Percentiles rank a stretch among this genome's conserved stretches.
Conservation (phyloP, 495 filamentous ascomycete genomes). For the Penicillium egyptiacum region DNA sequence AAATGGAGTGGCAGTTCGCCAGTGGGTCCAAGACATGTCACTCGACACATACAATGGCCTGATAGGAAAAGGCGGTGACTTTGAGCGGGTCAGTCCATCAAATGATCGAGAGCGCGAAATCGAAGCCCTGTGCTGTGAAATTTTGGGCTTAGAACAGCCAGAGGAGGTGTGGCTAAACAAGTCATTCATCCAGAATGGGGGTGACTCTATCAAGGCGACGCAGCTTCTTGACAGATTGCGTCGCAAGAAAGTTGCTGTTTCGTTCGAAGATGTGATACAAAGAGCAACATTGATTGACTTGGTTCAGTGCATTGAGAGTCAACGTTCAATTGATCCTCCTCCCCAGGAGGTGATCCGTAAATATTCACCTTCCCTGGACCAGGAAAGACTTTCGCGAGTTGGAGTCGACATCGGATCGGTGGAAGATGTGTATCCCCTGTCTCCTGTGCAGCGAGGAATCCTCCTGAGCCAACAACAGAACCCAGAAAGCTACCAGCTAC, state of each 20-base stretch:
- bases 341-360: not conserved
- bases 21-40: not conserved
- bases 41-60: not conserved
- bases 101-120: not conserved
- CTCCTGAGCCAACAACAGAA: slow-evolving; percentile 47
- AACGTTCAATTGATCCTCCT: not conserved
- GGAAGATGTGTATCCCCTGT: slow-evolving; percentile 46
- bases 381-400: not conserved
- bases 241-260: not conserved
- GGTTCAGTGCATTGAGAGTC: not conserved
- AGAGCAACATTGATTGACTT: not conserved
- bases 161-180: not conserved
- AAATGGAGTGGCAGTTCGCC: not conserved
- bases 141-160: not conserved
- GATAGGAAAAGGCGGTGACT: not conserved
- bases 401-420: slow-evolving; percentile 9
- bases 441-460: slow-evolving; percentile 44
- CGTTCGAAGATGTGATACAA: not conserved
- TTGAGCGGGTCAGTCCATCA: not conserved
- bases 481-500: slow-evolving; percentile 28
- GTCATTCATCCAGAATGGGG: not conserved
- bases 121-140: not conserved
- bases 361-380: not conserved
- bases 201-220: not conserved
- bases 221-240: not conserved